phyloP scores from a whole-genome alignment of 768 basidiomycete genomes.

The Podaxis sp. region DNA sequence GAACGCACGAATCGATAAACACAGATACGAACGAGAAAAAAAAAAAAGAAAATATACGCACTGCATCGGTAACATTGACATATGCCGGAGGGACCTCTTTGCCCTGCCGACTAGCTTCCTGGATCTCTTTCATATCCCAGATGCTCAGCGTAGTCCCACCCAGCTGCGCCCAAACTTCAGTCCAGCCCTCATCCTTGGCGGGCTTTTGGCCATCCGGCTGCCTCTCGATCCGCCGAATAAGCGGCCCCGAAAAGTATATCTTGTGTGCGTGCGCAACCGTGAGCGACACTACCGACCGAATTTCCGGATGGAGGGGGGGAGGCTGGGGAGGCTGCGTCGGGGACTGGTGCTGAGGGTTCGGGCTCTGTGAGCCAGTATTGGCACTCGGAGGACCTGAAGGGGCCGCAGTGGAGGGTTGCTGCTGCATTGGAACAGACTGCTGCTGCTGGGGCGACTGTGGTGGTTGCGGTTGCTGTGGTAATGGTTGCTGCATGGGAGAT shows the following conservation, averaged over 20 bases:
- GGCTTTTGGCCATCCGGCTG: conserved; percentile 72
- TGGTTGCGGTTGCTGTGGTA: conserved; percentile 18
- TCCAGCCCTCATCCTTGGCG: conserved; percentile 75
- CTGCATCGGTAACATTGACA: conserved; percentile 85
- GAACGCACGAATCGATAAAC: conserved; percentile 13
- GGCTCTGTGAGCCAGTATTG: conserved; percentile 10
- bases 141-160: conserved; percentile 87
- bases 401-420: conserved; percentile 2
- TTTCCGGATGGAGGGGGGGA: conserved; percentile 57
- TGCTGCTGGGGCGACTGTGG: conserved; percentile 9
- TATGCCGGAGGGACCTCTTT: conserved; percentile 85
- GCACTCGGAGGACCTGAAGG: conserved; percentile 12
- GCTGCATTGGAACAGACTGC: background rate
- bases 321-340: conserved; percentile 14
- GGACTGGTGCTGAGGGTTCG: background rate
- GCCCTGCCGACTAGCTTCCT: conserved; percentile 78
- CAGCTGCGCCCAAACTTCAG: conserved; percentile 86
- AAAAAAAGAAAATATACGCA: conserved; percentile 38
- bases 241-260: conserved; percentile 83
- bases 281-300: conserved; percentile 73
- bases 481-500: conserved; percentile 15
- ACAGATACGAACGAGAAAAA: conserved; percentile 11
- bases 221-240: conserved; percentile 75
- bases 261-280: conserved; percentile 79
- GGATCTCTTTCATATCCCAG: conserved; percentile 89